phyloP scores from a whole-genome alignment of 805 yeast genomes.

The Blastobotrys americana region DNA sequence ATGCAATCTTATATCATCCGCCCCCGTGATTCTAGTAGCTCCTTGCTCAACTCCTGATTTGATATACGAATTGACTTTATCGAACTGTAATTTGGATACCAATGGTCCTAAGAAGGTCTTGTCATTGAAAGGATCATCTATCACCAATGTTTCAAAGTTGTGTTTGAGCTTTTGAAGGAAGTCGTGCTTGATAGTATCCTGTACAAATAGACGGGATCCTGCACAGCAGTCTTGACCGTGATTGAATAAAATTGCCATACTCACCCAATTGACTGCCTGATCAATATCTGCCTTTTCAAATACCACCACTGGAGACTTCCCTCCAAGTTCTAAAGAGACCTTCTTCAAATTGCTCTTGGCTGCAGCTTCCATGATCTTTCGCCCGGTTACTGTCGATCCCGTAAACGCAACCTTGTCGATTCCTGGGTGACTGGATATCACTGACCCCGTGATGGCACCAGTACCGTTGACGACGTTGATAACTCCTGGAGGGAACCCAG shows the following conservation, averaged over 20 bases:
- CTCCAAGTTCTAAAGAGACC: constrained; percentile 89
- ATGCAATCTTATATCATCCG: constrained; percentile 44
- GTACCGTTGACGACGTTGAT: constrained; percentile 62
- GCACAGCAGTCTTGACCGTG: constrained; percentile 95
- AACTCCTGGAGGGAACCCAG: constrained; percentile 71
- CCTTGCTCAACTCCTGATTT: constrained; percentile 74
- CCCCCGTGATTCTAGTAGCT: constrained; percentile 73
- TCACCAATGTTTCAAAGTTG: constrained; percentile 38
- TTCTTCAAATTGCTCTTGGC: constrained; percentile 61
- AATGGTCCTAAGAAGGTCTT: constrained; percentile 81
- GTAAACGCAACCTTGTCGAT: constrained; percentile 88
- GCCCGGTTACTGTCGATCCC: constrained; percentile 87
- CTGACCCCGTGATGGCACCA: constrained; percentile 60
- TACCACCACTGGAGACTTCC: constrained; percentile 85
- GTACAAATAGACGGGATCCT: constrained; percentile 82
- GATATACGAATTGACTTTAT: constrained; percentile 64
- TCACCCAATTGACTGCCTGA: constrained; percentile 62
- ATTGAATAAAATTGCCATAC: constrained; percentile 77
- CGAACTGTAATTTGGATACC: constrained; percentile 66
- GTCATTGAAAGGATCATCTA: constrained; percentile 73
- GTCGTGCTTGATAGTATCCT: constrained; percentile 70
- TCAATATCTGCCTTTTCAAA: constrained; percentile 78
- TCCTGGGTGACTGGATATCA: constrained; percentile 50
- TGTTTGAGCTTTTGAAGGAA: constrained; percentile 50
- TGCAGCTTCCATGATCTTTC: constrained; percentile 65